Conservation (phyloP, 2,329 filamentous ascomycete species). For the Penicillium sp. region DNA sequence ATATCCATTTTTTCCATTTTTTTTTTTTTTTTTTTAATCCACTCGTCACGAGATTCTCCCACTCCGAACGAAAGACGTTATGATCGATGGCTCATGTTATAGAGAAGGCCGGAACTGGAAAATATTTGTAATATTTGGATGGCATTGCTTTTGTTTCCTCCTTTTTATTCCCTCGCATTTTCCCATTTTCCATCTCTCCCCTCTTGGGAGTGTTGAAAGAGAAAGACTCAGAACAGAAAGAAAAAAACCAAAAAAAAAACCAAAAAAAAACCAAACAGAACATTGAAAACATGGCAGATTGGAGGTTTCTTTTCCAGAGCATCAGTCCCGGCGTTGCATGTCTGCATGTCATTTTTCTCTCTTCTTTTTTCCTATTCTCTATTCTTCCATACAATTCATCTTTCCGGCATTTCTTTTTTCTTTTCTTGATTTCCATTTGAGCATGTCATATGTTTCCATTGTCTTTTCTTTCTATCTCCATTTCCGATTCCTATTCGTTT, state of each 20-base stretch:
- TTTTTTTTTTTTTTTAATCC: constrained; percentile 16
- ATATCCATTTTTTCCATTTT: constrained; percentile 2
- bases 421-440: constrained; percentile 2
- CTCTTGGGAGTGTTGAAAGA: background rate
- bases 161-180: constrained; percentile 8
- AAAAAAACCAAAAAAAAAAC: no score
- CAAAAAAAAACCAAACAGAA: no score
- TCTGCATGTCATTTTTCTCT: constrained; percentile 8
- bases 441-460: constrained; percentile 10
- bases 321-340: constrained; percentile 25
- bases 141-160: constrained; percentile 19
- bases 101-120: constrained; percentile 34
- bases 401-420: constrained; percentile 12
- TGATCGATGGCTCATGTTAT: constrained; percentile 43
- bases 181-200: constrained; percentile 11
- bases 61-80: constrained; percentile 38
- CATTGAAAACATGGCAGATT: constrained; percentile 14
- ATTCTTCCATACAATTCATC: background rate
- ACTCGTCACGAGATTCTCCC: constrained; percentile 27
- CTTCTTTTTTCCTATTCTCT: background rate
- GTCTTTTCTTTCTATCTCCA: background rate
- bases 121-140: constrained; percentile 26
- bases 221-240: constrained; percentile 3
- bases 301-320: constrained; percentile 19
- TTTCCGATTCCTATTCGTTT: background rate